phyloP scores from a whole-genome alignment of 2,329 filamentous ascomycete genomes.

The Cucurbitaria berberidis region DNA sequence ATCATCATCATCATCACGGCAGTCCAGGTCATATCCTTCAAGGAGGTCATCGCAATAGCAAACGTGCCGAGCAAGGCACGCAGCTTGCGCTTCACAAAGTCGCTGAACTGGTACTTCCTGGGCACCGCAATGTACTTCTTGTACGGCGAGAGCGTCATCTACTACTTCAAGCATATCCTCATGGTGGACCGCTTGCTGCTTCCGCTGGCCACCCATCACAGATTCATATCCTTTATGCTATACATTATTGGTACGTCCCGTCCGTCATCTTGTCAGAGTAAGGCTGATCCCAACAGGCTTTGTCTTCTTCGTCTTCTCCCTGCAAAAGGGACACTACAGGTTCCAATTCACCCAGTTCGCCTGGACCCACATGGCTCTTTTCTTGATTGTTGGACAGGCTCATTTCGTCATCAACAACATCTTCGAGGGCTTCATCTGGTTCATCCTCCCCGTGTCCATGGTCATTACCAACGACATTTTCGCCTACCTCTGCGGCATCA shows the following conservation, averaged over 20 bases:
- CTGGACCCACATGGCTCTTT: slow-evolving; percentile 99
- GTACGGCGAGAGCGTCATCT: slow-evolving; percentile 98
- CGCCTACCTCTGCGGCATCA: slow-evolving; percentile 96
- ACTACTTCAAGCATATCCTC: slow-evolving; percentile 99
- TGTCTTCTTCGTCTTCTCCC: slow-evolving; percentile 94
- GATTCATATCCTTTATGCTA: slow-evolving; percentile 98
- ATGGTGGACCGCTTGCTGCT: slow-evolving; percentile 91
- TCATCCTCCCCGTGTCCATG: slow-evolving; percentile 91
- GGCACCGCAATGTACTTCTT: slow-evolving; percentile 99
- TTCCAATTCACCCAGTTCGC: slow-evolving; percentile 99
- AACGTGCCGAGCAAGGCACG: slow-evolving; percentile 91
- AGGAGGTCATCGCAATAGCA: slow-evolving; percentile 97
- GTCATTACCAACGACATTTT: slow-evolving; percentile 99
- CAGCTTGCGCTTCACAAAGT: slow-evolving; percentile 91
- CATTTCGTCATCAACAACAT: slow-evolving; percentile 99
- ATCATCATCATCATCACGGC: slow-evolving; percentile 92
- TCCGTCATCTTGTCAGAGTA: neutral
- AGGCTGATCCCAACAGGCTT: slow-evolving; percentile 69
- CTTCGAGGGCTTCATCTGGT: slow-evolving; percentile 99
- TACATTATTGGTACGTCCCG: slow-evolving; percentile 84
- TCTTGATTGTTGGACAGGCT: slow-evolving; percentile 95
- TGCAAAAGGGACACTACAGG: slow-evolving; percentile 94
- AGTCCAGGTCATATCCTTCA: slow-evolving; percentile 96
- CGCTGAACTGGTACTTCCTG: slow-evolving; percentile 98
- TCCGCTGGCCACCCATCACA: slow-evolving; percentile 93